Percentiles rank a stretch among this genome's conserved stretches.
Conservation (phyloP, 176 grass and related monocot genomes). For the Paspalum vaginatum region DNA sequence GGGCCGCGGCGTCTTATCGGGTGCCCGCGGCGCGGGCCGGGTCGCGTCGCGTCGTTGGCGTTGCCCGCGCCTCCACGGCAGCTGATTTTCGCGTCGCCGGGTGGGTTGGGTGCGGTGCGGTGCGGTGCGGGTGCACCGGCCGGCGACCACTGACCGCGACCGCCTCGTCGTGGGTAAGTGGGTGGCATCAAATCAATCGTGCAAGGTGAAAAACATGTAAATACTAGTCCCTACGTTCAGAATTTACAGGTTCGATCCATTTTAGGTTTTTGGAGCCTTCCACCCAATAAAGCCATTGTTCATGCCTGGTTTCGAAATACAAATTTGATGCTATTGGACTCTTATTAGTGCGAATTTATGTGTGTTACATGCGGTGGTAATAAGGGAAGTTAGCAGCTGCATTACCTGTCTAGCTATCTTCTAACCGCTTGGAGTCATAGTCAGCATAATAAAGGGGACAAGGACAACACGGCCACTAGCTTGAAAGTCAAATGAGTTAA, state of each 20-base stretch:
- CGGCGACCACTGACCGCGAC: not conserved
- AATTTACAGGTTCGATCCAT: too few species aligned
- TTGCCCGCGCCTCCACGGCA: constrained; percentile 42
- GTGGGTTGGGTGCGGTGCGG: not conserved
- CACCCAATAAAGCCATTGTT: too few species aligned
- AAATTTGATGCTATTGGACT: too few species aligned
- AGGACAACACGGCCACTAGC: too few species aligned
- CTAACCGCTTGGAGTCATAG: not conserved
- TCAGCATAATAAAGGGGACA: too few species aligned
- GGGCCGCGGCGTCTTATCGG: constrained; percentile 1
- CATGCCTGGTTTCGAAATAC: too few species aligned
- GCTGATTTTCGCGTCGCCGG: constrained; percentile 19
- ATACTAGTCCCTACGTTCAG: too few species aligned
- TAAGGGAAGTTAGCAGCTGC: too few species aligned
- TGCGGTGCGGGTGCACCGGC: constrained; percentile 11
- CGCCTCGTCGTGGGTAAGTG: not conserved
- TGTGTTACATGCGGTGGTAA: not conserved
- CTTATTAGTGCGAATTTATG: not conserved
- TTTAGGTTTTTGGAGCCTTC: too few species aligned
- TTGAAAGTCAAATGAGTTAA: too few species aligned
- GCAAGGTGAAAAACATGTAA: not conserved
- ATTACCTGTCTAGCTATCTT: too few species aligned
- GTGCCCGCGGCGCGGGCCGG: constrained; percentile 23
- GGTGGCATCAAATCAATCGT: not conserved
- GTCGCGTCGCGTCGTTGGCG: constrained; percentile 15